A percentile compares a stretch with the other conserved stretches of the same genome.
Conservation (phyloP, 2,329 filamentous ascomycete genomes). For the Colletotrichum destructivum region DNA sequence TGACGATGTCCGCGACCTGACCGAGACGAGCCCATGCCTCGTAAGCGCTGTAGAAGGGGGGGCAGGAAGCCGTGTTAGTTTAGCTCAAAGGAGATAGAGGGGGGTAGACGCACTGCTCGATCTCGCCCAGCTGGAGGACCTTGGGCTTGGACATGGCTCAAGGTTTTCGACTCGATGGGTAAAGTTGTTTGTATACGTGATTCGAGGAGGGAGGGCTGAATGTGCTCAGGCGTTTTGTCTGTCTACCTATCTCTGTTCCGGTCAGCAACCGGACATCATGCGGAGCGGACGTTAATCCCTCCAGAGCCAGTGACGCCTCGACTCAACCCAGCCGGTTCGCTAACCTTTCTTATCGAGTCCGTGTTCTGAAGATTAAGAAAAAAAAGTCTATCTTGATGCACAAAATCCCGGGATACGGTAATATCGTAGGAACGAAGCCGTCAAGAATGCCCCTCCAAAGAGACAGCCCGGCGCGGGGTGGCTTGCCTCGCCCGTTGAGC, state of each 20-base stretch:
- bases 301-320: not conserved
- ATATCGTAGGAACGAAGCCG: not conserved
- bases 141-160: slow-evolving; percentile 46
- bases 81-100: not conserved
- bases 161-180: not conserved
- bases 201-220: no score
- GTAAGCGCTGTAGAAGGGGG: slow-evolving; percentile 69
- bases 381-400: not conserved
- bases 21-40: slow-evolving; percentile 75
- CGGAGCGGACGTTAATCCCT: no score
- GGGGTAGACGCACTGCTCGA: slow-evolving; percentile 54
- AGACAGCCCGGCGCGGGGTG: slow-evolving; percentile 26
- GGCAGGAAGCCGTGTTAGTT: not conserved
- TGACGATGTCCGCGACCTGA: slow-evolving; percentile 75
- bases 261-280: not conserved
- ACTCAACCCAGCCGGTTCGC: not conserved
- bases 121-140: slow-evolving; percentile 57
- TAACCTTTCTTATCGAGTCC: not conserved
- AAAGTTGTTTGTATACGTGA: not conserved
- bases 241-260: not conserved
- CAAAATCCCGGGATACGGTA: not conserved
- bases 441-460: slow-evolving; percentile 17
- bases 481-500: slow-evolving; percentile 9
- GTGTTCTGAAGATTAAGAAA: no score
- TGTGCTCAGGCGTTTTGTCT: no score